These are phyloP conservation scores for Neofusicoccum kwambonambiense DNA, from an alignment of 2,329 filamentous ascomycete genomes.

Conservation along the genomic window DNA sequence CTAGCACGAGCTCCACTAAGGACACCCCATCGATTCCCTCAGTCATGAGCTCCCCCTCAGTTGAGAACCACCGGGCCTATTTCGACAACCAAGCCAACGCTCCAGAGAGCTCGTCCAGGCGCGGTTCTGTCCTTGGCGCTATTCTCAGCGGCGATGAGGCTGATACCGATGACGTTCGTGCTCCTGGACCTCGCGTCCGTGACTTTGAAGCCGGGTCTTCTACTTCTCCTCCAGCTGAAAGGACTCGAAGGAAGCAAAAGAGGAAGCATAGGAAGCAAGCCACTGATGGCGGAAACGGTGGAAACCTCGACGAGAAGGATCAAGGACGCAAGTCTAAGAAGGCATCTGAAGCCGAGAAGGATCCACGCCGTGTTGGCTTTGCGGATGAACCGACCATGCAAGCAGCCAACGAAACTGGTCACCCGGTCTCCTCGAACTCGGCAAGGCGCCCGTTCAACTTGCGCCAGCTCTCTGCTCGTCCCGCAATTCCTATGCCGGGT, in stretches of 20 bases:
- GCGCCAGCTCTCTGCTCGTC: conserved; percentile 54
- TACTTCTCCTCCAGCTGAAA: conserved; percentile 35
- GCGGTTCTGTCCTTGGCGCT: conserved; percentile 36
- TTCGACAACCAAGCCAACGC: conserved; percentile 32
- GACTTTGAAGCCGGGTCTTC: conserved; percentile 48
- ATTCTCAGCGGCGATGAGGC: conserved; percentile 56
- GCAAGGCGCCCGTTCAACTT: conserved; percentile 44
- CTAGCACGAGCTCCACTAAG: conserved; percentile 67
- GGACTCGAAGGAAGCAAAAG: conserved; percentile 46
- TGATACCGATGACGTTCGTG: conserved; percentile 46
- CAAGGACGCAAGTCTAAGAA: not conserved
- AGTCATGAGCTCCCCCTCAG: conserved; percentile 45
- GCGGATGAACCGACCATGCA: conserved; percentile 34
- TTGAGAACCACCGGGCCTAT: conserved; percentile 38
- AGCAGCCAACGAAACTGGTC: conserved; percentile 9
- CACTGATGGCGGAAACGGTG: conserved; percentile 6
- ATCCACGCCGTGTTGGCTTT: conserved; percentile 56
- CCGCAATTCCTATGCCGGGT: conserved; percentile 42
- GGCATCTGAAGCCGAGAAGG: not conserved
- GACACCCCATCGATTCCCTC: conserved; percentile 54
- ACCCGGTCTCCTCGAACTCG: conserved; percentile 45
- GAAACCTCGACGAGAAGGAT: not conserved
- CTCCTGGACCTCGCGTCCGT: conserved; percentile 38
- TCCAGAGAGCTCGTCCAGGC: conserved; percentile 30
- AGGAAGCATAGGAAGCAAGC: conserved; percentile 45